Evolutionary conservation across 129 eudicot species (phyloP).

Genomic region (Centrapalus pauciflorus): DNA sequence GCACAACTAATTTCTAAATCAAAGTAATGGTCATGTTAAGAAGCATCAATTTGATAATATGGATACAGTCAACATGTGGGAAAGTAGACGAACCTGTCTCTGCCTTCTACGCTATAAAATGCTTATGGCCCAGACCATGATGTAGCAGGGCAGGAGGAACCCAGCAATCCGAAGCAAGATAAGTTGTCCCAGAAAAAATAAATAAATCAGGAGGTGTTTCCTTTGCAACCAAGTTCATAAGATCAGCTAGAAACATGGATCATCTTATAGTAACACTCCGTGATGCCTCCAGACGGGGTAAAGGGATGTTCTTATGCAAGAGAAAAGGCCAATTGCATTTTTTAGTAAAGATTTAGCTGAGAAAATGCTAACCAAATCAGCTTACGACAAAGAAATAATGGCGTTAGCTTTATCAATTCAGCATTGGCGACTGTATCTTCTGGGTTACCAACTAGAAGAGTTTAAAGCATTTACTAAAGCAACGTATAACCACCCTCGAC

Average conservation of each 20-base stretch:
- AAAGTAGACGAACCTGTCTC: conserved; percentile 60
- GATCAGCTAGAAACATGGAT: neutral
- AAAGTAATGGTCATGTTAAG: neutral
- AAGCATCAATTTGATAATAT: neutral
- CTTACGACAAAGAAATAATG: too few relatives aligned
- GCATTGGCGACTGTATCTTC: too few relatives aligned
- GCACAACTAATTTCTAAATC: neutral
- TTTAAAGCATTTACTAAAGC: too few relatives aligned
- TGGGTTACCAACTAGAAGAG: too few relatives aligned
- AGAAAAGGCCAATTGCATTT: too few relatives aligned
- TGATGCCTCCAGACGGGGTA: too few relatives aligned
- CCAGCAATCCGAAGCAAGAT: conserved; percentile 84
- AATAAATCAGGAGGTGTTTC: neutral
- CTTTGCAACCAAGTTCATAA: neutral
- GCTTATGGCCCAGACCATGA: conserved; percentile 89
- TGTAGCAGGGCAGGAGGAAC: conserved; percentile 92
- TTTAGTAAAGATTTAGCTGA: too few relatives aligned
- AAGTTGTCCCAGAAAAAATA: conserved; percentile 45
- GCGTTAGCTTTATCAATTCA: too few relatives aligned
- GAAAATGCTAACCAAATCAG: too few relatives aligned
- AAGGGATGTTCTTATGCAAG: too few relatives aligned
- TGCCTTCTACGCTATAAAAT: conserved; percentile 93
- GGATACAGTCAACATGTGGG: neutral
- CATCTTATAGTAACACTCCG: too few relatives aligned
- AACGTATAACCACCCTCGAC: too few relatives aligned